A percentile compares a stretch with the other conserved stretches of the same genome.
Conservation (phyloP, 768 basidiomycete genomes). For the Polyporus arcularius region DNA sequence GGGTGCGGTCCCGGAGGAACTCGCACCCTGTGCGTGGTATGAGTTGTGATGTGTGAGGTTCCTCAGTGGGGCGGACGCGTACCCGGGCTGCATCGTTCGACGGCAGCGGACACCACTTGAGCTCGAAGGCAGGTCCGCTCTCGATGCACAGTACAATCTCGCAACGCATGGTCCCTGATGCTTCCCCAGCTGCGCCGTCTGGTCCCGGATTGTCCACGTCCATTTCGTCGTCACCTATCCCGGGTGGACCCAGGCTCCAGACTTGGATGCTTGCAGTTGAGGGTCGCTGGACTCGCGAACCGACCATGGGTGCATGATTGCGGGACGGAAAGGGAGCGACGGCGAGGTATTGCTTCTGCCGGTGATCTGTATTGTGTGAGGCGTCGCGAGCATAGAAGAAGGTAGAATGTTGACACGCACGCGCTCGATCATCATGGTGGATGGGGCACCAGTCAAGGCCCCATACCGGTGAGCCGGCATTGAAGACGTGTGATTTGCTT, state of each 20-base stretch:
- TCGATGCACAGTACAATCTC: conserved; percentile 87
- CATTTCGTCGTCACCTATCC: conserved; percentile 7
- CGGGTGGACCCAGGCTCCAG: conserved; percentile 59
- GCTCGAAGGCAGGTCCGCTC: conserved; percentile 73
- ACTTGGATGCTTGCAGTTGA: conserved; percentile 78
- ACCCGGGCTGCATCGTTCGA: conserved; percentile 60
- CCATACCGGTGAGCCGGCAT: conserved; percentile 89
- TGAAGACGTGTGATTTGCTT: conserved; percentile 71
- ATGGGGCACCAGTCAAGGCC: conserved; percentile 94
- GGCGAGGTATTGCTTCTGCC: conserved; percentile 78
- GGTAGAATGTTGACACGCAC: conserved; percentile 38
- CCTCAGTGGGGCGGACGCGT: conserved; percentile 29
- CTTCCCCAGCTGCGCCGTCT: conserved; percentile 26
- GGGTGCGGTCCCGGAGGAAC: background rate
- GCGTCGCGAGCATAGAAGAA: too few species aligned
- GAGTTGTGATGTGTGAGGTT: background rate
- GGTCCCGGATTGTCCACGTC: background rate
- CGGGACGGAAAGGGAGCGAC: conserved; percentile 72
- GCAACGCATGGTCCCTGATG: conserved; percentile 58
- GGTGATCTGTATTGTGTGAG: conserved; percentile 41
- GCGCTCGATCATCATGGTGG: conserved; percentile 52
- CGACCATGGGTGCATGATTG: conserved; percentile 65
- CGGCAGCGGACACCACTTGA: conserved; percentile 94
- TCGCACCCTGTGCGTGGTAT: background rate
- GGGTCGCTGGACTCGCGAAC: conserved; percentile 56